Percentiles rank a stretch among this genome's conserved stretches.
phyloP scores from a whole-genome alignment of 805 yeast species.

The Tetrapisispora arboricola region DNA sequence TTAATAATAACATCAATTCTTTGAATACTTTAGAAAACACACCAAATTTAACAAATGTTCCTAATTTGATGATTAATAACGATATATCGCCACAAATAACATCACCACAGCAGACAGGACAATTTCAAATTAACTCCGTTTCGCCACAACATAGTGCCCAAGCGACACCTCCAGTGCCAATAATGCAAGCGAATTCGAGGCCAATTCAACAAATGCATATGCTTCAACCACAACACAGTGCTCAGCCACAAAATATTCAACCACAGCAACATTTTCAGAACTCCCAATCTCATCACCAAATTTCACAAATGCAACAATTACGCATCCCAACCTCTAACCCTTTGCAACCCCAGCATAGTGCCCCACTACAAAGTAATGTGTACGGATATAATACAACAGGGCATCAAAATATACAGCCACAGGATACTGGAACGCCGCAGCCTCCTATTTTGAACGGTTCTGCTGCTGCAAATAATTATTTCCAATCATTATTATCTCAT shows the following conservation, averaged over 20 bases:
- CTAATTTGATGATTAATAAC: neutral
- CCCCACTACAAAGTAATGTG: conserved; percentile 1
- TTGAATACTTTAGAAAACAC: neutral
- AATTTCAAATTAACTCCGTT: conserved; percentile 5
- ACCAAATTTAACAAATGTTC: neutral
- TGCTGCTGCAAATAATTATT: conserved; percentile 20
- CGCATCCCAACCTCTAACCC: conserved; percentile 20
- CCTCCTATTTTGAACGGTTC: conserved; percentile 18
- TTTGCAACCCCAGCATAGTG: conserved; percentile 3
- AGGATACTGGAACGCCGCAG: conserved; percentile 3
- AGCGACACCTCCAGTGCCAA: neutral
- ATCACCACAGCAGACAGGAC: conserved; percentile 13
- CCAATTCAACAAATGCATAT: conserved; percentile 1
- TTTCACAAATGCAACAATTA: conserved; percentile 15
- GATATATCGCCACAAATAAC: neutral
- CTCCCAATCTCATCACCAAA: neutral
- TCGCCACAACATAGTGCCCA: conserved; percentile 5
- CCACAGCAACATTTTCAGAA: neutral
- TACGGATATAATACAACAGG: neutral
- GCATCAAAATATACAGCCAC: conserved; percentile 9
- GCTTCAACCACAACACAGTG: conserved; percentile 3
- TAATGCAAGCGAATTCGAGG: conserved; percentile 1
- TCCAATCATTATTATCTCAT: conserved; percentile 21
- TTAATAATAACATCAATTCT: neutral
- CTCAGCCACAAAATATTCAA: conserved; percentile 1